Conservation (phyloP, 352 stramenopile species). For the Globisporangium emineosum region DNA sequence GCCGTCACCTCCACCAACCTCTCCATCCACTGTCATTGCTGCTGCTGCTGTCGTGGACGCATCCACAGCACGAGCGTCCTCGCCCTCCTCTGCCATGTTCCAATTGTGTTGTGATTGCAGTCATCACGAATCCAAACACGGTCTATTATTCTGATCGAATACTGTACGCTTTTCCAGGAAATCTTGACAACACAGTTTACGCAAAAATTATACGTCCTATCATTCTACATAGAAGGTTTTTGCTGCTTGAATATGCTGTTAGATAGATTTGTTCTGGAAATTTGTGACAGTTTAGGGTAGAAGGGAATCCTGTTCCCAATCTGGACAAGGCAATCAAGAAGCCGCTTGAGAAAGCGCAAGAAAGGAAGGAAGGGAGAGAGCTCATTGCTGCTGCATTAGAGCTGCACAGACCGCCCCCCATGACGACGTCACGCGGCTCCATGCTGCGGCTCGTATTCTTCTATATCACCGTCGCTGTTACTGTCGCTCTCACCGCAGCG, state of each 20-base stretch:
- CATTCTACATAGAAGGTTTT: background rate
- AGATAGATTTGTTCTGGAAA: no score
- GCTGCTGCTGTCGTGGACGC: background rate
- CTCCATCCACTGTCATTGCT: background rate
- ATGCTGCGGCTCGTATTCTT: background rate
- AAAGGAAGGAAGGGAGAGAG: background rate
- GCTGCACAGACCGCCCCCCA: background rate
- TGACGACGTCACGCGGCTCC: slow-evolving; percentile 1
- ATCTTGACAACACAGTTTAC: background rate
- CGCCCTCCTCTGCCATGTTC: slow-evolving; percentile 6
- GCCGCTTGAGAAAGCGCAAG: background rate
- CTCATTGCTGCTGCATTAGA: background rate
- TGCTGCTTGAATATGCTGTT: background rate
- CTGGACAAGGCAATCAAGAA: background rate
- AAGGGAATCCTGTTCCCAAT: background rate
- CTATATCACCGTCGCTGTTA: background rate
- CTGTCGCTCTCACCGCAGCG: background rate
- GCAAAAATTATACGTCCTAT: background rate
- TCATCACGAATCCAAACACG: background rate
- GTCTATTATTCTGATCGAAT: slow-evolving; percentile 3
- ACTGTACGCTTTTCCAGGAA: slow-evolving; percentile 2
- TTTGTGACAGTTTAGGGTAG: no score
- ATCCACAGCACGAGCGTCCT: background rate
- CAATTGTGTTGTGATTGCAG: background rate
- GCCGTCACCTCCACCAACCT: background rate